phyloP scores from a whole-genome alignment of 371 early-diverging fungal genomes.

The Blakeslea trispora region DNA sequence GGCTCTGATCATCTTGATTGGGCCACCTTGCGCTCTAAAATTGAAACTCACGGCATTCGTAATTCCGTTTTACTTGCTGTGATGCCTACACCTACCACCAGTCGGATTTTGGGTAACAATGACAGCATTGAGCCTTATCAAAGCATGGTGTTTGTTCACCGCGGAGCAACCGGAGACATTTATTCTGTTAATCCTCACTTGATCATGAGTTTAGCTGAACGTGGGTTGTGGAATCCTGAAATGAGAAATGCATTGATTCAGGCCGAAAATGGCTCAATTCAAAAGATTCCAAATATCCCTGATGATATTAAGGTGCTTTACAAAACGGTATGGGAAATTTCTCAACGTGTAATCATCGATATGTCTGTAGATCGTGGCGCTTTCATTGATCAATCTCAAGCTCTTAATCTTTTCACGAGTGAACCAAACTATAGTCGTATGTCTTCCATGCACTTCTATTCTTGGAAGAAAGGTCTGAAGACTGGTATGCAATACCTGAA shows the following conservation, averaged over 20 bases:
- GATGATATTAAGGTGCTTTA: conserved; percentile 89
- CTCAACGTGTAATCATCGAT: conserved; percentile 80
- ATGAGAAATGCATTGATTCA: conserved; percentile 96
- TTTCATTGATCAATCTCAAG: conserved; percentile 96
- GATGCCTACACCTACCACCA: conserved; percentile 98
- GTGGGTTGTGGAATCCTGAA: conserved; percentile 91
- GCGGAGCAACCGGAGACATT: conserved; percentile 97
- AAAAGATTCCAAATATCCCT: conserved; percentile 80
- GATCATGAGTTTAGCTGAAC: conserved; percentile 89
- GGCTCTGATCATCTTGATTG: conserved; percentile 87
- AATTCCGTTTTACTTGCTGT: conserved; percentile 95
- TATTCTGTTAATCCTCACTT: conserved; percentile 97
- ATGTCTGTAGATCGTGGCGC: conserved; percentile 92
- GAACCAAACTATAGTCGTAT: conserved; percentile 93
- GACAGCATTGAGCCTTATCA: conserved; percentile 98
- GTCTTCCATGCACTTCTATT: conserved; percentile 98
- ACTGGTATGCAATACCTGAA: conserved; percentile 99
- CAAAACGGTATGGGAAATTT: conserved; percentile 99
- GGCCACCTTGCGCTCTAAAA: conserved; percentile 78
- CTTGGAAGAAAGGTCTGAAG: conserved; percentile 97
- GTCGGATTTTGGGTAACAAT: conserved; percentile 97
- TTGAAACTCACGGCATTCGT: conserved; percentile 86
- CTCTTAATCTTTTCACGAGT: conserved; percentile 93
- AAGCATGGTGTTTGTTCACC: conserved; percentile 93
- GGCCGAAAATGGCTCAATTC: conserved; percentile 88